These are phyloP conservation scores for Aspergillus spinulosporus DNA, from an alignment of 2,329 filamentous ascomycete genomes.

Conservation along the genomic window DNA sequence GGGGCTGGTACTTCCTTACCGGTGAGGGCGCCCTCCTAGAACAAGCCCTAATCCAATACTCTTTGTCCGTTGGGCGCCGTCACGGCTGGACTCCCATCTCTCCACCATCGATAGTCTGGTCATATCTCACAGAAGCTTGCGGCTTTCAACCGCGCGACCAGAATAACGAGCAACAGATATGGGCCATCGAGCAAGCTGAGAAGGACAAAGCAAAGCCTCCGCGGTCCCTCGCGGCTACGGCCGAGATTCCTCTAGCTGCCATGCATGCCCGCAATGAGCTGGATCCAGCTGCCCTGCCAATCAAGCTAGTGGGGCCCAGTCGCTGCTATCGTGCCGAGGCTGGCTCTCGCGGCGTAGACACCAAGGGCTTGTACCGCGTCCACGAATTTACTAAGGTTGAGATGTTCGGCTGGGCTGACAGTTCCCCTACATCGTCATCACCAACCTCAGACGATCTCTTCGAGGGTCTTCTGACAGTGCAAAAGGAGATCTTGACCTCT, in stretches of 20 bases:
- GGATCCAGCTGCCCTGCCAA: slow-evolving; percentile 65
- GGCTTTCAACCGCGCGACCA: slow-evolving; percentile 93
- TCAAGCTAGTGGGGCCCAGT: slow-evolving; percentile 79
- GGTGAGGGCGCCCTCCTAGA: slow-evolving; percentile 92
- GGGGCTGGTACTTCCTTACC: slow-evolving; percentile 98
- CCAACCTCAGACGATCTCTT: slow-evolving; percentile 57
- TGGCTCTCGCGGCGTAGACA: slow-evolving; percentile 82
- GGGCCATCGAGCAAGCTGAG: slow-evolving; percentile 68
- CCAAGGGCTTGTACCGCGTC: slow-evolving; percentile 92
- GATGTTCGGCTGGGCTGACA: slow-evolving; percentile 85
- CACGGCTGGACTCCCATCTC: slow-evolving; percentile 78
- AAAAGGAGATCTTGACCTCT: slow-evolving; percentile 75
- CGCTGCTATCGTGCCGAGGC: slow-evolving; percentile 97
- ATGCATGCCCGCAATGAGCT: slow-evolving; percentile 78
- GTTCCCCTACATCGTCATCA: slow-evolving; percentile 40
- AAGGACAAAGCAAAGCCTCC: slow-evolving; percentile 67
- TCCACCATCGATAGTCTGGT: slow-evolving; percentile 88
- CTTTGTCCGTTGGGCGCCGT: slow-evolving; percentile 69
- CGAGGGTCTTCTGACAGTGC: slow-evolving; percentile 81
- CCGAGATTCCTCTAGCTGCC: slow-evolving; percentile 90
- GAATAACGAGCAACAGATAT: slow-evolving; percentile 89
- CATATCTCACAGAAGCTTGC: slow-evolving; percentile 84
- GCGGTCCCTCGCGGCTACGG: slow-evolving; percentile 79
- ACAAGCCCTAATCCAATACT: slow-evolving; percentile 86
- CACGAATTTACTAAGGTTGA: slow-evolving; percentile 99